Evolutionary conservation across 2,329 filamentous ascomycete genomes (phyloP).

Genomic region (Lasiodiplodia theobromae): DNA sequence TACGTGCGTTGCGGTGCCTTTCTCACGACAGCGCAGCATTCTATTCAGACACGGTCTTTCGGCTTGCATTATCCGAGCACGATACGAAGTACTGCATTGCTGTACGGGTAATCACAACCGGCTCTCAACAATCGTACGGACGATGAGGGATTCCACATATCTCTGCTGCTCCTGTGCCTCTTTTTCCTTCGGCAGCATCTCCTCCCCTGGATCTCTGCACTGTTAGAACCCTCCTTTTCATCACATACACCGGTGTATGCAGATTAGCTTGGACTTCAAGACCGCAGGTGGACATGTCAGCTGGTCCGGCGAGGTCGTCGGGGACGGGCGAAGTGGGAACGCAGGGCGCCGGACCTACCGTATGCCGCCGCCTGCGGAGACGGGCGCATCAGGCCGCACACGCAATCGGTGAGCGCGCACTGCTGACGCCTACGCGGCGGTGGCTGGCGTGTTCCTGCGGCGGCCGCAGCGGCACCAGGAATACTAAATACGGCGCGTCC

Average conservation of each 20-base stretch:
- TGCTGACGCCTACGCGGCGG: constrained; percentile 24
- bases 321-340: background rate
- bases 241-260: background rate
- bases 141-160: background rate
- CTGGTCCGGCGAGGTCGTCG: constrained; percentile 5
- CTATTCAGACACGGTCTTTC: too few relatives aligned
- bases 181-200: background rate
- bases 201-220: too few relatives aligned
- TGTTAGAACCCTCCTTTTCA: background rate
- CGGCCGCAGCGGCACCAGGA: background rate
- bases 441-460: constrained; percentile 9
- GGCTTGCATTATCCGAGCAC: too few relatives aligned
- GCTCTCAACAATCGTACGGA: too few relatives aligned
- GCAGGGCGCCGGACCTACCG: background rate
- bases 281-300: background rate
- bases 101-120: too few relatives aligned
- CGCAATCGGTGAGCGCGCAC: constrained; percentile 11
- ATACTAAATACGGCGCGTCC: background rate
- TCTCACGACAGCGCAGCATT: too few relatives aligned
- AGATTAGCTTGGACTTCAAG: background rate
- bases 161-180: background rate
- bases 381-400: constrained; percentile 5
- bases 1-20: too few relatives aligned
- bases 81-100: too few relatives aligned
- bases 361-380: background rate